Conservation (phyloP, 2,329 filamentous ascomycete genomes). For the Botrytis porri region DNA sequence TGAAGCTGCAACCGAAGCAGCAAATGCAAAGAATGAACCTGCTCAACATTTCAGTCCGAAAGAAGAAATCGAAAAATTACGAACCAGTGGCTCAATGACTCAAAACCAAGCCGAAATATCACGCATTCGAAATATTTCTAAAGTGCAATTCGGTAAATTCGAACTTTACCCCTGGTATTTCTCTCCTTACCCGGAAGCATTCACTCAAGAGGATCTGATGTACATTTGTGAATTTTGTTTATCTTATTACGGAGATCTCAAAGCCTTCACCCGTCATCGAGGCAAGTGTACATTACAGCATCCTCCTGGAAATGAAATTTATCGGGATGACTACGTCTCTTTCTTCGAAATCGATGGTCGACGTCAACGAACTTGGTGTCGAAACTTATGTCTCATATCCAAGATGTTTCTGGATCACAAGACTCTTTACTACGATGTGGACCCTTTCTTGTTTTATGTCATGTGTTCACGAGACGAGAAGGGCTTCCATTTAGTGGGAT, state of each 20-base stretch:
- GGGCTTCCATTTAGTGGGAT: slow-evolving; percentile 96
- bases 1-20: slow-evolving; percentile 43
- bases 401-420: slow-evolving; percentile 99
- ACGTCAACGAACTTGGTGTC: slow-evolving; percentile 91
- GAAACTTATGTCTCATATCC: slow-evolving; percentile 88
- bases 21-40: slow-evolving; percentile 38
- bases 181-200: slow-evolving; percentile 89
- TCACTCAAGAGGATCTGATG: slow-evolving; percentile 83
- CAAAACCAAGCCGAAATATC: slow-evolving; percentile 97
- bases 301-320: slow-evolving; percentile 96
- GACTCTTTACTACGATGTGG: slow-evolving; percentile 98
- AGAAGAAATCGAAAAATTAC: slow-evolving; percentile 93
- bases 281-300: slow-evolving; percentile 88
- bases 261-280: slow-evolving; percentile 81
- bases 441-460: slow-evolving; percentile 97
- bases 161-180: slow-evolving; percentile 99
- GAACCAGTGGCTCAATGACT: slow-evolving; percentile 95
- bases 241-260: slow-evolving; percentile 80
- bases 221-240: slow-evolving; percentile 98
- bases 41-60: slow-evolving; percentile 63
- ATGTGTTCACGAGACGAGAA: slow-evolving; percentile 89
- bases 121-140: slow-evolving; percentile 89
- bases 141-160: slow-evolving; percentile 87
- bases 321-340: slow-evolving; percentile 87
- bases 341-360: slow-evolving; percentile 98